Conservation (phyloP, 352 stramenopile genomes). For the Thraustotheca clavata region DNA sequence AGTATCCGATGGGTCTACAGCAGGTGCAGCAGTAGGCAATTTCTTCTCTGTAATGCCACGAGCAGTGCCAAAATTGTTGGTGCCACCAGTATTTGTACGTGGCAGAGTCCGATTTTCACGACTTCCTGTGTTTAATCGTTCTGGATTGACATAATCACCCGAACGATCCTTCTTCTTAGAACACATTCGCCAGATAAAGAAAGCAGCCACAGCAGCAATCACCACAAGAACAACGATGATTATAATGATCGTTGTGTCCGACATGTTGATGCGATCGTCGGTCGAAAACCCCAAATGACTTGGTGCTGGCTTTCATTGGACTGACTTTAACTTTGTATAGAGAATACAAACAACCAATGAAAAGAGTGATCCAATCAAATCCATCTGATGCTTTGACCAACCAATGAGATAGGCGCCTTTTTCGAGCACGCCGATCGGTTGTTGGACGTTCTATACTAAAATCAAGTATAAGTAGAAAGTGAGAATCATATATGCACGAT, state of each 20-base stretch:
- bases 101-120: background rate
- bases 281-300: constrained; percentile 21
- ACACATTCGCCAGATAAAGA: constrained; percentile 16
- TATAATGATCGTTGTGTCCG: constrained; percentile 11
- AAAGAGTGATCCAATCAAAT: background rate
- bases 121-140: background rate
- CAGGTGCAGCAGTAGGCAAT: background rate
- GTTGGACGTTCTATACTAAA: background rate
- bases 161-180: background rate
- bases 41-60: background rate
- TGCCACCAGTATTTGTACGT: background rate
- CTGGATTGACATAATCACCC: constrained; percentile 16
- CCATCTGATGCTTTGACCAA: background rate
- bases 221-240: constrained; percentile 8
- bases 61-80: background rate
- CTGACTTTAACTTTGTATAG: background rate
- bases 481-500: no score
- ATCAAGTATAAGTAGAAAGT: no score
- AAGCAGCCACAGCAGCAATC: background rate
- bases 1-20: constrained; percentile 32
- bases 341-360: background rate
- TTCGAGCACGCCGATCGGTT: background rate
- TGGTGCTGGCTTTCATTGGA: background rate
- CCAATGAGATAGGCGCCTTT: background rate
- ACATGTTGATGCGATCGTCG: no score